phyloP scores from a whole-genome alignment of 2,329 filamentous ascomycete species.

The Proliferodiscus dingleyae region DNA sequence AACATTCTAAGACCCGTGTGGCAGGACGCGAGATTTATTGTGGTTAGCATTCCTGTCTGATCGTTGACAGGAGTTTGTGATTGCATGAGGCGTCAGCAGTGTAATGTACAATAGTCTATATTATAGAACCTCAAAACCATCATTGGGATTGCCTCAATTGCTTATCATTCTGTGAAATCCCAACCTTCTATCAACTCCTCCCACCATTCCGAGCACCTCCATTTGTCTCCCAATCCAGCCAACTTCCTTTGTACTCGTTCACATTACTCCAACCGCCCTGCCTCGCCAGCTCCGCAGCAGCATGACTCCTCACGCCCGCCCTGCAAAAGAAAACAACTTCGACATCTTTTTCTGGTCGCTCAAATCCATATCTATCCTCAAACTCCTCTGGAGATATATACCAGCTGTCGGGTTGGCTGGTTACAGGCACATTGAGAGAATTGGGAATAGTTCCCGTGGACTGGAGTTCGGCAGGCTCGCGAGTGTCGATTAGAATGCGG shows the following conservation, averaged over 20 bases:
- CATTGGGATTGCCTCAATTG: no score
- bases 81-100: neutral
- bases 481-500: conserved; percentile 48
- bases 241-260: conserved; percentile 70
- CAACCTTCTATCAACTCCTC: conserved; percentile 4
- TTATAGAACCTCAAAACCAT: no score
- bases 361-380: conserved; percentile 73
- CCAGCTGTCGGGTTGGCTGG: conserved; percentile 71
- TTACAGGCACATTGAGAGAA: conserved; percentile 77
- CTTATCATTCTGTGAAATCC: neutral
- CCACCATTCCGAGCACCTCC: conserved; percentile 46
- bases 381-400: conserved; percentile 76
- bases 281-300: conserved; percentile 71
- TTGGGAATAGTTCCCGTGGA: conserved; percentile 70
- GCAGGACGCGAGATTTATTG: no score
- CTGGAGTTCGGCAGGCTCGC: conserved; percentile 64
- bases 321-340: conserved; percentile 88
- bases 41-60: no score
- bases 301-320: conserved; percentile 75
- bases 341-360: conserved; percentile 54
- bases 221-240: conserved; percentile 75
- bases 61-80: neutral
- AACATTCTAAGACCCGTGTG: neutral
- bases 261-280: conserved; percentile 70
- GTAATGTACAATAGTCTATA: no score